A percentile compares a stretch with the other conserved stretches of the same genome.
Conservation (phyloP, 345 rosid species). For the Trapa incisa region DNA sequence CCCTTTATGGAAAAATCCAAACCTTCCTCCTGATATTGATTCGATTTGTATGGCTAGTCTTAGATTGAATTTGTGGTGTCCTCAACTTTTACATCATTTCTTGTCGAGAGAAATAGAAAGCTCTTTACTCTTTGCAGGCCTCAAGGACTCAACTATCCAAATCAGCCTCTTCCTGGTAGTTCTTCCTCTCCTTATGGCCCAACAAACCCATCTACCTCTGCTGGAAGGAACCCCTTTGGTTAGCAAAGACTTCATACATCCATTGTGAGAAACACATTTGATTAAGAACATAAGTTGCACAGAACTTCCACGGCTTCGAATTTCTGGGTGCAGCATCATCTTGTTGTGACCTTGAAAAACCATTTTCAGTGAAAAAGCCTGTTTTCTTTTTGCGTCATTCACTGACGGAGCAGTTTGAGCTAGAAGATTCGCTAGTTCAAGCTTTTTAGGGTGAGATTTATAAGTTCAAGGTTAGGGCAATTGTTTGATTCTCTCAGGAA, state of each 20-base stretch:
- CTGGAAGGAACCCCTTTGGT: conserved; percentile 65
- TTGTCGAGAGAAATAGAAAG: background rate
- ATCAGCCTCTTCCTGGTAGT: conserved; percentile 33
- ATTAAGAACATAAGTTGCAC: conserved; percentile 19
- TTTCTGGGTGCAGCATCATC: conserved; percentile 18
- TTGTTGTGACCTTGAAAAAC: conserved; percentile 20
- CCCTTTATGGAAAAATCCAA: background rate
- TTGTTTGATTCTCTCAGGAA: background rate
- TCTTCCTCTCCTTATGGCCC: conserved; percentile 10
- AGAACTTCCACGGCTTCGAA: conserved; percentile 3
- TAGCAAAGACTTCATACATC: conserved; percentile 10
- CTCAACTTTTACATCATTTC: background rate
- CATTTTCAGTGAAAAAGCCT: conserved; percentile 21
- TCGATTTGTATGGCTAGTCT: background rate
- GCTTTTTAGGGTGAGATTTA: background rate
- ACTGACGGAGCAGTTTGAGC: conserved; percentile 4
- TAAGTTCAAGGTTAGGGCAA: background rate
- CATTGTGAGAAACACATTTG: conserved; percentile 62
- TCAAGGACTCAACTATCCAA: conserved; percentile 24
- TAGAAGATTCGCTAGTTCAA: background rate
- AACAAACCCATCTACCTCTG: conserved; percentile 31
- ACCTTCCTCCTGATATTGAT: background rate
- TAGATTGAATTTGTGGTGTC: background rate
- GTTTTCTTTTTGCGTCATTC: conserved; percentile 7
- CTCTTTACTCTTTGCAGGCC: conserved; percentile 16